phyloP scores from a whole-genome alignment of 345 rosid species.

The Populus davidiana region DNA sequence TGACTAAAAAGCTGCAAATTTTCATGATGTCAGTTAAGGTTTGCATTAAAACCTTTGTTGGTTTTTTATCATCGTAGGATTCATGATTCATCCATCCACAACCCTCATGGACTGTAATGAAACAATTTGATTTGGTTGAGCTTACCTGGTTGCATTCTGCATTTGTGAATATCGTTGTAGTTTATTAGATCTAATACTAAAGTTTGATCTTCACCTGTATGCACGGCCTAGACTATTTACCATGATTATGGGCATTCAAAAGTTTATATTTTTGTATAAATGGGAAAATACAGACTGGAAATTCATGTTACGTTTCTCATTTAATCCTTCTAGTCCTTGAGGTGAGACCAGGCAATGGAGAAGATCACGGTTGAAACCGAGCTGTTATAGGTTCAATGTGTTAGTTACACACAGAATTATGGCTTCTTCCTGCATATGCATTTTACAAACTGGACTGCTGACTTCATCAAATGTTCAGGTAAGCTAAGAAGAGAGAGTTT shows the following conservation, averaged over 20 bases:
- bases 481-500: slow-evolving; percentile 39
- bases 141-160: background rate
- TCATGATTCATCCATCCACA: background rate
- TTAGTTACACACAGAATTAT: background rate
- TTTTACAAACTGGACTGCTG: background rate
- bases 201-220: background rate
- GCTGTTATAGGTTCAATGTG: background rate
- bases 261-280: background rate
- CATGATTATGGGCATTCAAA: background rate
- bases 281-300: background rate
- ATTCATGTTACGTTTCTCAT: background rate
- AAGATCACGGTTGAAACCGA: background rate
- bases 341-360: background rate
- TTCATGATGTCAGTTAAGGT: background rate
- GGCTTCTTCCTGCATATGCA: background rate
- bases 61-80: background rate
- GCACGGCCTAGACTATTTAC: background rate
- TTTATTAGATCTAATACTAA: background rate
- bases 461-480: slow-evolving; percentile 33
- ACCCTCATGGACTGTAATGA: background rate
- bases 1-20: background rate
- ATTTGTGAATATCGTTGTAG: background rate
- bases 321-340: background rate
- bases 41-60: background rate
- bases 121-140: background rate